phyloP scores from a whole-genome alignment of 805 yeast species.

The Schizosaccharomyces octosporus region DNA sequence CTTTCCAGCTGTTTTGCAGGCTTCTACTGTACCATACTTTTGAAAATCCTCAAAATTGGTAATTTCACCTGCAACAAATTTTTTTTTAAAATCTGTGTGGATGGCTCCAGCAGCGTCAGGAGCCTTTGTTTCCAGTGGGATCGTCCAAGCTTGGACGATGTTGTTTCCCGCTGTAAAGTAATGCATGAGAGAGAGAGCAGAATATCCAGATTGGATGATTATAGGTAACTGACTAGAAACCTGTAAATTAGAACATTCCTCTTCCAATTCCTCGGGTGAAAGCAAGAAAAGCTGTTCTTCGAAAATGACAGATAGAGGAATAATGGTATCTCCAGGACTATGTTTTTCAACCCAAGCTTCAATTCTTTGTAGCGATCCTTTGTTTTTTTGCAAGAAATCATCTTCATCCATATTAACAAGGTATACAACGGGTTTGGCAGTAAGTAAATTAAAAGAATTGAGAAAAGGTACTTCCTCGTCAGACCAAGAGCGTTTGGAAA shows the following conservation, averaged over 20 bases:
- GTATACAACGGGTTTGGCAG: slow-evolving; percentile 31
- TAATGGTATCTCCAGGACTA: slow-evolving; percentile 76
- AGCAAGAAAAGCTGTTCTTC: slow-evolving; percentile 79
- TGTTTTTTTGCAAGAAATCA: slow-evolving; percentile 69
- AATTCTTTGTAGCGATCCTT: slow-evolving; percentile 58
- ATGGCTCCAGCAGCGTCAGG: slow-evolving; percentile 97
- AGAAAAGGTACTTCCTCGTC: slow-evolving; percentile 40
- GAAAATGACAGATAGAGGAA: slow-evolving; percentile 75
- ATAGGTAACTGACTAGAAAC: slow-evolving; percentile 63
- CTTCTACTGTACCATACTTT: slow-evolving; percentile 54
- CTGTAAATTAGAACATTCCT: slow-evolving; percentile 48
- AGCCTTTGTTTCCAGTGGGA: slow-evolving; percentile 72
- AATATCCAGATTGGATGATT: slow-evolving; percentile 69
- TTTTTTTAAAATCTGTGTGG: slow-evolving; percentile 82
- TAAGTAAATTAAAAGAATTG: neutral
- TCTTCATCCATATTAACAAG: slow-evolving; percentile 70
- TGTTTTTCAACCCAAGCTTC: slow-evolving; percentile 71
- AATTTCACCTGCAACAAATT: slow-evolving; percentile 82
- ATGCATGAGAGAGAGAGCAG: slow-evolving; percentile 62
- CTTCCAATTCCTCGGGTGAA: slow-evolving; percentile 61
- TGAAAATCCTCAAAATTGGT: slow-evolving; percentile 62
- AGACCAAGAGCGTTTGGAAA: slow-evolving; percentile 57
- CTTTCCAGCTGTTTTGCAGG: slow-evolving; percentile 73
- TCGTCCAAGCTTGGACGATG: slow-evolving; percentile 96
- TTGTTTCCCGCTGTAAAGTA: slow-evolving; percentile 91